These are phyloP conservation scores for Wickerhamiella dianesei DNA, from an alignment of 805 yeast species.

Conservation along the genomic window DNA sequence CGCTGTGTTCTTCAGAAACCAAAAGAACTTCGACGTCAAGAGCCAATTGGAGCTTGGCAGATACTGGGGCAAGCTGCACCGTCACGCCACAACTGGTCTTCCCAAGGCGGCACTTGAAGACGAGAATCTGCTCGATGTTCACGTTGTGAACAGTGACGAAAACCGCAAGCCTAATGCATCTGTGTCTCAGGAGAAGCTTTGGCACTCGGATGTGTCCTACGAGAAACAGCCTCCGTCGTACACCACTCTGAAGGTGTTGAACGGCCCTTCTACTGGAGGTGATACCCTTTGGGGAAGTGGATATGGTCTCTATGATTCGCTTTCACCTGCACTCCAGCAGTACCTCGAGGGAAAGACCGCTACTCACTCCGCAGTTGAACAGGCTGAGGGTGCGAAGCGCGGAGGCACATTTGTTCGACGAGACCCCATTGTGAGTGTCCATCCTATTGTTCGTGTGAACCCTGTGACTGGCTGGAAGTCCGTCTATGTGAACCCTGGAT, in stretches of 20 bases:
- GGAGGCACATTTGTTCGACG: conserved; percentile 57
- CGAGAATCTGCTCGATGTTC: conserved; percentile 34
- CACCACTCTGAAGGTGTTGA: conserved; percentile 40
- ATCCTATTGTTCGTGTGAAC: conserved; percentile 59
- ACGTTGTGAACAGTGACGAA: conserved; percentile 22
- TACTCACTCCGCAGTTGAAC: conserved; percentile 48
- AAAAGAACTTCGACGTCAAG: conserved; percentile 46
- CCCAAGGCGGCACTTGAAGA: conserved; percentile 44
- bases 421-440: conserved; percentile 45
- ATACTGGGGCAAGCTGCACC: conserved; percentile 48
- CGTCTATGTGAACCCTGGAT: conserved; percentile 46
- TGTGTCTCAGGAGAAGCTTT: conserved; percentile 24
- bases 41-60: conserved; percentile 47
- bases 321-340: conserved; percentile 35
- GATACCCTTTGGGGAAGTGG: conserved; percentile 43
- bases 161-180: conserved; percentile 19
- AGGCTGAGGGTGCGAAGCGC: conserved; percentile 42
- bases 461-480: conserved; percentile 56
- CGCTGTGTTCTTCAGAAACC: conserved; percentile 38
- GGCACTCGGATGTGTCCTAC: conserved; percentile 69
- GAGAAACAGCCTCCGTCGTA: conserved; percentile 57
- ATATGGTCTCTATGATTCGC: conserved; percentile 38
- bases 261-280: conserved; percentile 46
- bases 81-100: conserved; percentile 32
- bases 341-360: conserved; percentile 41